Percentiles rank a stretch among this genome's conserved stretches.
Evolutionary conservation across 305 asterid genomes (phyloP).

Genomic region (Fraxinus angustifolia): DNA sequence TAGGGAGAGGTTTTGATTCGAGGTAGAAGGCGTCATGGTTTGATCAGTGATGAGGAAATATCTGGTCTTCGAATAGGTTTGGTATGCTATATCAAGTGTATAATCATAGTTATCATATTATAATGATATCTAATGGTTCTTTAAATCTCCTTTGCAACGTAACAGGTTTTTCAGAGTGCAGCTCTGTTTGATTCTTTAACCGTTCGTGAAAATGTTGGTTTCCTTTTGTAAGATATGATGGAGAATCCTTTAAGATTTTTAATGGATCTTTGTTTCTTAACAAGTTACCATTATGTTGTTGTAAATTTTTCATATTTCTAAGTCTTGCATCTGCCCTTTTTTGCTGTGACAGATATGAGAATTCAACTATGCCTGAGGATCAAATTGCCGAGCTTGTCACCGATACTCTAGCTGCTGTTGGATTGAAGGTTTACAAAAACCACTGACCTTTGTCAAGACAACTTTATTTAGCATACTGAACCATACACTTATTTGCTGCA

Average conservation of each 20-base stretch:
- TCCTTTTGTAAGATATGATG: slow-evolving; percentile 70
- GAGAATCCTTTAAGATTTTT: slow-evolving; percentile 12
- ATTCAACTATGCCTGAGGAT: slow-evolving; percentile 82
- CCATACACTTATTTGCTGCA: slow-evolving; percentile 10
- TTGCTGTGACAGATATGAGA: slow-evolving; percentile 65
- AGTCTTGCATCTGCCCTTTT: slow-evolving; percentile 7
- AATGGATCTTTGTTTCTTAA: neutral
- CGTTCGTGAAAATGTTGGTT: slow-evolving; percentile 97
- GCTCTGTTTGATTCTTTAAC: slow-evolving; percentile 98
- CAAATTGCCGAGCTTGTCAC: slow-evolving; percentile 80
- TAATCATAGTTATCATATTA: slow-evolving; percentile 12
- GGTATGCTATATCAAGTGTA: slow-evolving; percentile 46
- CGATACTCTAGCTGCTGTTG: slow-evolving; percentile 96
- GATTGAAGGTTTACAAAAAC: slow-evolving; percentile 69
- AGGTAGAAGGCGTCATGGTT: slow-evolving; percentile 78
- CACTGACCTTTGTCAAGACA: slow-evolving; percentile 8
- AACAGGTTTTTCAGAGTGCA: slow-evolving; percentile 97
- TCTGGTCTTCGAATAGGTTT: slow-evolving; percentile 97
- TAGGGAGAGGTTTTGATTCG: slow-evolving; percentile 94
- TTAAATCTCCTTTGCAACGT: slow-evolving; percentile 23
- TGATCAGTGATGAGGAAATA: slow-evolving; percentile 91
- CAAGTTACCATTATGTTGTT: slow-evolving; percentile 1
- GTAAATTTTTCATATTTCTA: slow-evolving; percentile 9
- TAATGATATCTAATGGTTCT: slow-evolving; percentile 25
- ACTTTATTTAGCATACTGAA: slow-evolving; percentile 9